Evolutionary conservation across 2,329 filamentous ascomycete genomes (phyloP).

Genomic region (Tolypocladium endophyticum): DNA sequence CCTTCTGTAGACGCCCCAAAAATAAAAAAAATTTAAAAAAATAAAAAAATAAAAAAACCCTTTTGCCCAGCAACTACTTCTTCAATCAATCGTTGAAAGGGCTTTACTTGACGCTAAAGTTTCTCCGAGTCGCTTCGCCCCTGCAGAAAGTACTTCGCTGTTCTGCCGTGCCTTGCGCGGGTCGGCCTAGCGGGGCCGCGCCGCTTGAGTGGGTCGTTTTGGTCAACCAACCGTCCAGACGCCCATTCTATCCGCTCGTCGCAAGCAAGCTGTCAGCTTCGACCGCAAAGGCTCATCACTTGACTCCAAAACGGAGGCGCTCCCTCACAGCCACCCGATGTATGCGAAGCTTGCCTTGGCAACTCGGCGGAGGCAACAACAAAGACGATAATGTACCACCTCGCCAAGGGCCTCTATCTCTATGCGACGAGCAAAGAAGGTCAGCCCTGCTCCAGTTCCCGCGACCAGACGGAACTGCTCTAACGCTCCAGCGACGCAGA

Average conservation of each 20-base stretch:
- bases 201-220: background rate
- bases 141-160: background rate
- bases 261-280: background rate
- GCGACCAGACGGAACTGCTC: background rate
- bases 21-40: too few relatives aligned
- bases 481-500: constrained; percentile 38
- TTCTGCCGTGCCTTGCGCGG: background rate
- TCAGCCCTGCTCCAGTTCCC: constrained; percentile 22
- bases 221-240: background rate
- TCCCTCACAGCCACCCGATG: background rate
- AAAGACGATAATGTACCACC: constrained; percentile 67
- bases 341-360: background rate
- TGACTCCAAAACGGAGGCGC: background rate
- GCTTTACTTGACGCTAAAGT: background rate
- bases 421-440: constrained; percentile 97
- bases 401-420: constrained; percentile 88
- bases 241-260: background rate
- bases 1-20: too few relatives aligned
- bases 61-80: background rate
- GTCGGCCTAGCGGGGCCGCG: background rate
- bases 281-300: background rate
- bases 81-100: background rate
- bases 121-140: background rate
- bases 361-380: background rate
- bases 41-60: too few relatives aligned